These are phyloP conservation scores for Dioszegia crocea DNA, from an alignment of 768 basidiomycete species.

Conservation along the genomic window DNA sequence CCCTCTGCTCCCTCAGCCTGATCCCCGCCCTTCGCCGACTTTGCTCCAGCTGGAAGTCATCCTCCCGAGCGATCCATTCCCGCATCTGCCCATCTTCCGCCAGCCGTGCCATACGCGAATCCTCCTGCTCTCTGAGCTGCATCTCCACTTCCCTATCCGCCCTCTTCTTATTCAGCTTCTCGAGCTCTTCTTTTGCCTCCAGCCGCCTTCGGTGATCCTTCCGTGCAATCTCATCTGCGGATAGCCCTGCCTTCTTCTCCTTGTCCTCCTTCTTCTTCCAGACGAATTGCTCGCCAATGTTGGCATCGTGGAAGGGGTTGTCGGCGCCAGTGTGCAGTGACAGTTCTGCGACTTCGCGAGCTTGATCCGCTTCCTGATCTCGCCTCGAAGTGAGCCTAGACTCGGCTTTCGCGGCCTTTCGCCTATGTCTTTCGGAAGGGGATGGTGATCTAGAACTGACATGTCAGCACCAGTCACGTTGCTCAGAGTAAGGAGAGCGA, in stretches of 20 bases:
- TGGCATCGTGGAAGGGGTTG: conserved; percentile 97
- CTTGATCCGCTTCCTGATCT: conserved; percentile 62
- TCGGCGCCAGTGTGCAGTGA: conserved; percentile 94
- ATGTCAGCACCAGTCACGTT: not conserved
- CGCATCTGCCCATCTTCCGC: conserved; percentile 97
- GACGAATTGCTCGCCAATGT: conserved; percentile 90
- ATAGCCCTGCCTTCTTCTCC: conserved; percentile 82
- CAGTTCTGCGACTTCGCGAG: conserved; percentile 78
- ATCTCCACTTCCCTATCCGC: conserved; percentile 91
- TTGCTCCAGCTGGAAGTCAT: conserved; percentile 94
- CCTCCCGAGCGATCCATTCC: conserved; percentile 95
- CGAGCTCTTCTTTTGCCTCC: conserved; percentile 93
- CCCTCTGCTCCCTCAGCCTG: conserved; percentile 89
- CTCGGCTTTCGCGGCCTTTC: conserved; percentile 74
- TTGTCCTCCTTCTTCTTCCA: conserved; percentile 99
- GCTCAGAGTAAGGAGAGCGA: not conserved
- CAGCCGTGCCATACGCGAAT: conserved; percentile 75
- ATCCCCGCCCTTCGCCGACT: conserved; percentile 85
- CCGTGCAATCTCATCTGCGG: conserved; percentile 69
- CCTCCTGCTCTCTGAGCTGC: conserved; percentile 84
- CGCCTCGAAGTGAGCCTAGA: conserved; percentile 60
- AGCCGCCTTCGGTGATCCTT: conserved; percentile 74
- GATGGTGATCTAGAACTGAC: conserved; percentile 53
- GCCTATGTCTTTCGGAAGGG: conserved; percentile 81
- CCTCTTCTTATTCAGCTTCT: conserved; percentile 78